A percentile compares a stretch with the other conserved stretches of the same genome.
Conservation (phyloP, 306 rosid genomes). For the Dalbergia cochinchinensis region DNA sequence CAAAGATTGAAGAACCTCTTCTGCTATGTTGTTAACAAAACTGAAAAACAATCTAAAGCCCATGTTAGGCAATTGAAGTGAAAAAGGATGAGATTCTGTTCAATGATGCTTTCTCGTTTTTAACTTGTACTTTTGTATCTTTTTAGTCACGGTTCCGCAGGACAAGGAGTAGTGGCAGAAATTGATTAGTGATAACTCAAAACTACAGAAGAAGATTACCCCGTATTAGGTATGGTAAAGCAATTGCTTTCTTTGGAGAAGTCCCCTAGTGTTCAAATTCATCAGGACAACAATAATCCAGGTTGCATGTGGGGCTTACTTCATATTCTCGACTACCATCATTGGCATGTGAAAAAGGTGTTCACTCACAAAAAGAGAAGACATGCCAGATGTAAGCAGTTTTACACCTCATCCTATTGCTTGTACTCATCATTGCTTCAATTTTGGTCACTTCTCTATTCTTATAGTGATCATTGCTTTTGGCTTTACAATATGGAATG, state of each 20-base stretch:
- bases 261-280: conserved; percentile 48
- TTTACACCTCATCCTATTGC: conserved; percentile 32
- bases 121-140: neutral
- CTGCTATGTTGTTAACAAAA: neutral
- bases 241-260: conserved; percentile 56
- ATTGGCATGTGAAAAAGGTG: conserved; percentile 74
- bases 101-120: conserved; percentile 31
- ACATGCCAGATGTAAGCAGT: conserved; percentile 57
- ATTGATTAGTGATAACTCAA: conserved; percentile 43
- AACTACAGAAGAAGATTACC: conserved; percentile 49
- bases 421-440: conserved; percentile 28
- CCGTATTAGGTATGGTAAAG: conserved; percentile 62
- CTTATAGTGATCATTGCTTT: conserved; percentile 20
- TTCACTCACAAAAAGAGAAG: conserved; percentile 62
- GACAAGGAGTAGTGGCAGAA: conserved; percentile 49
- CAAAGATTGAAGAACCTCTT: conserved; percentile 12
- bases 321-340: conserved; percentile 69
- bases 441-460: conserved; percentile 4
- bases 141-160: conserved; percentile 43
- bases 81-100: conserved; percentile 1
- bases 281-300: conserved; percentile 50
- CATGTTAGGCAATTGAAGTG: neutral
- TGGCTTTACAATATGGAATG: conserved; percentile 29
- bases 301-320: conserved; percentile 82
- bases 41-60: neutral